phyloP scores from a whole-genome alignment of 139 green algal species.

The Chlorella sorokiniana region DNA sequence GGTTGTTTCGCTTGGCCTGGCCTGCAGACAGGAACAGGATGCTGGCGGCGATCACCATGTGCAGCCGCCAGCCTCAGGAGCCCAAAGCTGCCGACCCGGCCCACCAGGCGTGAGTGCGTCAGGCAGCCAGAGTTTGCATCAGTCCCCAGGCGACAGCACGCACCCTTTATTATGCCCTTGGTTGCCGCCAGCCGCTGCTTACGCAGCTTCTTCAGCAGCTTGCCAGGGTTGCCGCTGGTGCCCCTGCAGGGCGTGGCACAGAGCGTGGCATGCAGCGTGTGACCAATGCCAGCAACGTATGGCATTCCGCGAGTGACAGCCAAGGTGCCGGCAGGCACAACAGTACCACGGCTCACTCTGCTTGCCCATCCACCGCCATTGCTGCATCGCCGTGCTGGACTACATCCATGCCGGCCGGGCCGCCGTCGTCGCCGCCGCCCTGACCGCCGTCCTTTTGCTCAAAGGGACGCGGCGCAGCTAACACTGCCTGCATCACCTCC shows the following conservation, averaged over 20 bases:
- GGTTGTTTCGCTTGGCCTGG: constrained; percentile 14
- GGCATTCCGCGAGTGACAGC: background rate
- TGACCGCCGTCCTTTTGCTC: background rate
- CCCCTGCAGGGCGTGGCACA: background rate
- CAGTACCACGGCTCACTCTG: background rate
- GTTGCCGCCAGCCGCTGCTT: constrained; percentile 24
- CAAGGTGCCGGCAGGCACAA: background rate
- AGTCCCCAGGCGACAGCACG: too few species aligned
- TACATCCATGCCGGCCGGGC: constrained; percentile 1
- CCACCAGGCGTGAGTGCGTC: background rate
- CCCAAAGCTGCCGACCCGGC: too few species aligned
- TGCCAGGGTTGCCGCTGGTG: constrained; percentile 6
- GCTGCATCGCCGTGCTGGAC: constrained; percentile 16
- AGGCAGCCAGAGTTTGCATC: background rate
- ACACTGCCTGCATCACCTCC: constrained; percentile 33
- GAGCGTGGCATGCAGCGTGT: background rate
- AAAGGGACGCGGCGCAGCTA: constrained; percentile 16
- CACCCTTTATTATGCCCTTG: constrained; percentile 25
- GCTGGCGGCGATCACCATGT: background rate
- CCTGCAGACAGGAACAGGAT: background rate
- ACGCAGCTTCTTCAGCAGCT: constrained; percentile 29
- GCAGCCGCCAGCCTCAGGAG: too few species aligned
- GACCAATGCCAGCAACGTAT: background rate
- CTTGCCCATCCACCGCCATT: constrained; percentile 22
- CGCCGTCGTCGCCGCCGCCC: background rate